These are phyloP conservation scores for Colletotrichum orchidophilum DNA, from an alignment of 2,329 filamentous ascomycete genomes.

Conservation along the genomic window DNA sequence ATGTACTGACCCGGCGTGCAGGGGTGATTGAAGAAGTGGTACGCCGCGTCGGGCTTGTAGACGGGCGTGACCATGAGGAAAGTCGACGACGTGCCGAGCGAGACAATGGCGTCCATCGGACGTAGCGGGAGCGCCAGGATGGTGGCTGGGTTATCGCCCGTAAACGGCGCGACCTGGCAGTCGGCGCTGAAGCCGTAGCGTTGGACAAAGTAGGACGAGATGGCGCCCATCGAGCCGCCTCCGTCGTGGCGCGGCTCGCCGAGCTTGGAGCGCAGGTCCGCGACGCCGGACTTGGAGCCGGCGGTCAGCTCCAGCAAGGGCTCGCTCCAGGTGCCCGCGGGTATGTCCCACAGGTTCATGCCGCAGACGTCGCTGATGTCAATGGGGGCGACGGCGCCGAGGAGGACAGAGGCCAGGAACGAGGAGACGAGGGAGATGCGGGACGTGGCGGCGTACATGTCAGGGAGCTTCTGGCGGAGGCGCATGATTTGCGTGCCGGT, in stretches of 20 bases:
- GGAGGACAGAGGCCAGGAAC: conserved; percentile 89
- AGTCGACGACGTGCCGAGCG: conserved; percentile 92
- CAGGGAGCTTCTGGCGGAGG: conserved; percentile 81
- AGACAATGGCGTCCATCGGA: conserved; percentile 92
- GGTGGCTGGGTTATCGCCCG: conserved; percentile 95
- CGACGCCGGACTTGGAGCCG: conserved; percentile 63
- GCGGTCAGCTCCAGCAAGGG: conserved; percentile 79
- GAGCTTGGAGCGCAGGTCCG: conserved; percentile 78
- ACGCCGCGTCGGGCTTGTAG: conserved; percentile 88
- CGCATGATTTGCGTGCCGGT: conserved; percentile 97
- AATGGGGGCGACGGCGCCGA: conserved; percentile 86
- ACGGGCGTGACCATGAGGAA: conserved; percentile 97
- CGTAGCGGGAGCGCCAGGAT: conserved; percentile 90
- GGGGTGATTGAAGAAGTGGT: conserved; percentile 99
- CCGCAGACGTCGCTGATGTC: conserved; percentile 96
- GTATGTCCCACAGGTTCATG: conserved; percentile 96
- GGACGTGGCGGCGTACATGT: conserved; percentile 81
- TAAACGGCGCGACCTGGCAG: conserved; percentile 86
- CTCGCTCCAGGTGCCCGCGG: conserved; percentile 76
- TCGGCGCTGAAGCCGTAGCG: conserved; percentile 80
- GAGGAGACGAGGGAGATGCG: conserved; percentile 95
- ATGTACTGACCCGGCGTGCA: conserved; percentile 92
- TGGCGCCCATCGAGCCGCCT: conserved; percentile 77
- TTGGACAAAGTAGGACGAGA: conserved; percentile 81
- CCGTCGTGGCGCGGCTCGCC: conserved; percentile 84